Conservation (phyloP, 2,329 filamentous ascomycete species). For the Fusarium haematococcum region DNA sequence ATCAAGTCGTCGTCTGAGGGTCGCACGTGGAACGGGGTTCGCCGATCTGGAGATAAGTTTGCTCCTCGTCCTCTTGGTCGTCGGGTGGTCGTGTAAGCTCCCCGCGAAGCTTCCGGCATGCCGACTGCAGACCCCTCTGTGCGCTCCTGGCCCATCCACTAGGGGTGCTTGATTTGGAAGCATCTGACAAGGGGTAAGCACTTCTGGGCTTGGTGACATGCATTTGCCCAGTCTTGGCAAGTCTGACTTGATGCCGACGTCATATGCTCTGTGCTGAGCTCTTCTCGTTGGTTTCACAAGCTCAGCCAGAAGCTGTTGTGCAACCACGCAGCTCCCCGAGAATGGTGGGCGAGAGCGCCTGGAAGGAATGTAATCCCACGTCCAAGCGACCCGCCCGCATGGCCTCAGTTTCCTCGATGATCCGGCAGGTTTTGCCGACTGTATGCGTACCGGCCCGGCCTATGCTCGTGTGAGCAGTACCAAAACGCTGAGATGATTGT, state of each 20-base stretch:
- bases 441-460: slow-evolving; percentile 29
- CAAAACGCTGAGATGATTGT: background rate
- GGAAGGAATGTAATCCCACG: slow-evolving; percentile 8
- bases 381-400: background rate
- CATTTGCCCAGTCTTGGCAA: slow-evolving; percentile 31
- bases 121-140: slow-evolving; percentile 15
- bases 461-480: background rate
- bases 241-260: slow-evolving; percentile 43
- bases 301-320: slow-evolving; percentile 8
- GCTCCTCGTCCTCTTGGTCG: background rate
- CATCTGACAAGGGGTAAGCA: slow-evolving; percentile 24
- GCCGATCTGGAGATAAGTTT: slow-evolving; percentile 31
- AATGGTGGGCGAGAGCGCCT: slow-evolving; percentile 10
- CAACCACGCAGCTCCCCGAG: slow-evolving; percentile 15
- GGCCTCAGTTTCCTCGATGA: background rate
- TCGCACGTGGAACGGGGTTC: slow-evolving; percentile 30
- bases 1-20: slow-evolving; percentile 11
- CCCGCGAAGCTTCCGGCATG: slow-evolving; percentile 23
- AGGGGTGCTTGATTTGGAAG: slow-evolving; percentile 18
- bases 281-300: slow-evolving; percentile 10
- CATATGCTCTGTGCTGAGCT: slow-evolving; percentile 18
- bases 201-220: slow-evolving; percentile 32
- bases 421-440: slow-evolving; percentile 2
- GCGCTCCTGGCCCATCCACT: slow-evolving; percentile 20
- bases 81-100: background rate